Base-by-base conservation (phyloP, 192 early-diverging fungal genomes). In the Coemansia umbellata region DNA sequence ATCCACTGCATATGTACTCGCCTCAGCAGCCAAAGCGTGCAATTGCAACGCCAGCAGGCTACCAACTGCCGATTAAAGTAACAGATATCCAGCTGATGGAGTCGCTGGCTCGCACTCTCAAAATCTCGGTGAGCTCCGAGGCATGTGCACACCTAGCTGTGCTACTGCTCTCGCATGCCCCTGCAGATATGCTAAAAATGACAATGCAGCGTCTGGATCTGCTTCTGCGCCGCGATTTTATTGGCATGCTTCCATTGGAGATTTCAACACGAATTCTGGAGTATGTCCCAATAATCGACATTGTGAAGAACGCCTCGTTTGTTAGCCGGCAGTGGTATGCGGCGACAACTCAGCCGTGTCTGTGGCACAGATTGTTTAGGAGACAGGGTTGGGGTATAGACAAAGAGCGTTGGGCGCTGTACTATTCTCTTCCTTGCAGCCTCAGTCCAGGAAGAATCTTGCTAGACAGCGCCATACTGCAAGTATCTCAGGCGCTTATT, bases 181-280 rank as follows among this genome's bases (percentile, higher is more conserved):
- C 73, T 4, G 33, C 52, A 35, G 66, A 69, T 17, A 52, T 69
- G 33, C 53, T 69, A 39, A 55, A 40, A 32, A 19, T 24, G 7
- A 62, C 55, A 14, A 47, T 69, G 47, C 31, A 33, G 22, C 61
- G 50, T 43, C 45, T 76, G 47, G 51, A 65, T 15, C 50, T 53
- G 23, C 61, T 59, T 14, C 45, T 69, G 58, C 66, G 59, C 32
- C 54, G 66, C 50, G 73, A 76, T 51, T 69, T 76, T 60, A 47
- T 69, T 30, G 67, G 53, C n/a, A 40, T 22, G 31, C 63, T 76
- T 40, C 73, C 73, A 11, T 19, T 58, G 37, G 73, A 76, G 27
- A 56, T 76, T 15, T 33, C 67, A 8, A 60, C 60, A 11, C 53
- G 41, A 13, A 61, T 76, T 11, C 47, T 76, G 24, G 50, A 58